Evolutionary conservation across 108 stramenopile species (phyloP).

Genomic region (Cyclotella sp.): DNA sequence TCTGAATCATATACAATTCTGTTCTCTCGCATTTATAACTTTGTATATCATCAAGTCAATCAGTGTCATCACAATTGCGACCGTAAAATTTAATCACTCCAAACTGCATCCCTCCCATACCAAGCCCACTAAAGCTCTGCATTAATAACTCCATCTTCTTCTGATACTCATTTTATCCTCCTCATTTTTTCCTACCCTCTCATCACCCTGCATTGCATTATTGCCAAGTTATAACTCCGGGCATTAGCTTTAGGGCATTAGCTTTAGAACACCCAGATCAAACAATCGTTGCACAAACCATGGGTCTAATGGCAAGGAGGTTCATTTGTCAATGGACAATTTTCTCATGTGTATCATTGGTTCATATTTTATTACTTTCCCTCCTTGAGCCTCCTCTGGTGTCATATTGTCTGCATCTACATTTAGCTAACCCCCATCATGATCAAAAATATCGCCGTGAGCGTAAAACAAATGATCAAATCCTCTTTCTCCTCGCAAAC

Average conservation of each 20-base stretch:
- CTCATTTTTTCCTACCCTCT: slow-evolving; percentile 76
- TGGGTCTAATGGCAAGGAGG: slow-evolving; percentile 70
- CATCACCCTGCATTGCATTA: slow-evolving; percentile 90
- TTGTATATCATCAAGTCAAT: no score
- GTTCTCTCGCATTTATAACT: no score
- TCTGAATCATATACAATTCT: no score
- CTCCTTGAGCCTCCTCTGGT: slow-evolving; percentile 73
- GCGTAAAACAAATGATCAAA: slow-evolving; percentile 77
- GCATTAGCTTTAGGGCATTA: slow-evolving; percentile 82
- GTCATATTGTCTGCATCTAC: slow-evolving; percentile 73
- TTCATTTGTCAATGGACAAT: slow-evolving; percentile 48
- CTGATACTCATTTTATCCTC: slow-evolving; percentile 77
- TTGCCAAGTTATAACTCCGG: slow-evolving; percentile 87
- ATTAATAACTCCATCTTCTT: slow-evolving; percentile 74
- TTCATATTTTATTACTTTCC: slow-evolving; percentile 57
- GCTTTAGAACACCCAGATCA: slow-evolving; percentile 69
- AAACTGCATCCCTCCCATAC: slow-evolving; percentile 49
- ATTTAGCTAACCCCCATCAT: slow-evolving; percentile 75
- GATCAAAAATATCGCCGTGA: slow-evolving; percentile 80
- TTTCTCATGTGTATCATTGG: slow-evolving; percentile 66
- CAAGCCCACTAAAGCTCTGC: slow-evolving; percentile 80
- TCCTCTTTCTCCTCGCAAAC: slow-evolving; percentile 83
- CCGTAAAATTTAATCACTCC: no score
- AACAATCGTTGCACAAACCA: slow-evolving; percentile 69
- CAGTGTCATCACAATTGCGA: no score